Conservation (phyloP, 352 stramenopile species). For the Pythium brachiatum region DNA sequence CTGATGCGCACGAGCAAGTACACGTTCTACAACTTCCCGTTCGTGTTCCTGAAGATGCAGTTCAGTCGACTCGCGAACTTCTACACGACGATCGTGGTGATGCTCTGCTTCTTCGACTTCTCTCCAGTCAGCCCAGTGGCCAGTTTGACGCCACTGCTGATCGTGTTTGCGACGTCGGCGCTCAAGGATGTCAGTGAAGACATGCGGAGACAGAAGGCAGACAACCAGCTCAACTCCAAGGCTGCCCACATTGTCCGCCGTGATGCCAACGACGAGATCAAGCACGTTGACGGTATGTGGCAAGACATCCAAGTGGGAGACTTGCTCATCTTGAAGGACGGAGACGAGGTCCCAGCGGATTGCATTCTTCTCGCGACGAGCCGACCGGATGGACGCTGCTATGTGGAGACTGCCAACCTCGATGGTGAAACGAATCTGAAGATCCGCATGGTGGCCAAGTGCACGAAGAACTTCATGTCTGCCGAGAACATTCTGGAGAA, state of each 20-base stretch:
- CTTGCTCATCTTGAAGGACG: slow-evolving; percentile 76
- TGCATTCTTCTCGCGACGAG: slow-evolving; percentile 80
- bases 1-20: slow-evolving; percentile 88
- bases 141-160: slow-evolving; percentile 81
- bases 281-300: slow-evolving; percentile 73
- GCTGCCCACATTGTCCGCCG: slow-evolving; percentile 68
- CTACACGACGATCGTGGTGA: slow-evolving; percentile 88
- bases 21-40: slow-evolving; percentile 89
- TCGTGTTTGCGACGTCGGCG: slow-evolving; percentile 87
- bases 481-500: slow-evolving; percentile 72
- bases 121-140: slow-evolving; percentile 81
- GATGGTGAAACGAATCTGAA: slow-evolving; percentile 90
- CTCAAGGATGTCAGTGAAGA: slow-evolving; percentile 87
- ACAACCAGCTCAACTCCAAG: slow-evolving; percentile 78
- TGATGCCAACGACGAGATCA: slow-evolving; percentile 48
- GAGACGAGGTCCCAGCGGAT: slow-evolving; percentile 79
- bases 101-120: slow-evolving; percentile 88
- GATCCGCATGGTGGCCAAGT: slow-evolving; percentile 74
- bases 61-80: slow-evolving; percentile 88
- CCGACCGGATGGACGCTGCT: slow-evolving; percentile 70
- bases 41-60: slow-evolving; percentile 89
- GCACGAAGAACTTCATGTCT: slow-evolving; percentile 73
- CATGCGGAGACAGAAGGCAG: slow-evolving; percentile 71
- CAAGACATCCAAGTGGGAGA: slow-evolving; percentile 86
- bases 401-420: slow-evolving; percentile 85